Conservation (phyloP, 371 early-diverging fungal species). For the Neoconidiobolus thromboides region DNA sequence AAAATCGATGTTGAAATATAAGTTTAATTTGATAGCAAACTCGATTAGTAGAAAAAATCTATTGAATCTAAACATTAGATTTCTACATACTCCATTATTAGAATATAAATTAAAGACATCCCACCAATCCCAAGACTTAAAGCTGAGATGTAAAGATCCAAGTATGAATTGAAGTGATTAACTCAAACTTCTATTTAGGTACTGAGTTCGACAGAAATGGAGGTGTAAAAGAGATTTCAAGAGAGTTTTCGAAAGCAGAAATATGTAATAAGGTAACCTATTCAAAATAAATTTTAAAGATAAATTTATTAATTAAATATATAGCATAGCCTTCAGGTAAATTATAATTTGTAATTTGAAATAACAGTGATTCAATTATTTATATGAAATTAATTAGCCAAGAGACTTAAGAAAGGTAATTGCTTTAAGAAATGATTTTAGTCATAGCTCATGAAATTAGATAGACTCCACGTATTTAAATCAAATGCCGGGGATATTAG, state of each 20-base stretch:
- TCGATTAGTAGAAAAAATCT: too few relatives aligned
- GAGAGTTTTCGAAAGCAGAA: constrained; percentile 56
- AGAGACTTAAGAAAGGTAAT: constrained; percentile 48
- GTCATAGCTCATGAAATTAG: constrained; percentile 6
- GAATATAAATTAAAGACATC: too few relatives aligned
- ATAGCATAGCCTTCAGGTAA: constrained; percentile 37
- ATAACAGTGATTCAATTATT: not conserved
- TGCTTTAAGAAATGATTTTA: not conserved
- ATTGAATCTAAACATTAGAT: too few relatives aligned
- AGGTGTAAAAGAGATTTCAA: constrained; percentile 42
- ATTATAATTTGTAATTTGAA: not conserved
- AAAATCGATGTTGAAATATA: too few relatives aligned
- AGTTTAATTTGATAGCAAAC: too few relatives aligned
- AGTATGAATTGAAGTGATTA: too few relatives aligned
- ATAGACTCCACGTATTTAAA: constrained; percentile 57
- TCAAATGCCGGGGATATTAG: constrained; percentile 68
- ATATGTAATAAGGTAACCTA: constrained; percentile 31
- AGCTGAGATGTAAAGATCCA: too few relatives aligned
- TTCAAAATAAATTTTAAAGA: not conserved
- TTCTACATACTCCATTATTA: too few relatives aligned
- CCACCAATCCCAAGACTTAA: too few relatives aligned
- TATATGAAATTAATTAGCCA: constrained; percentile 12
- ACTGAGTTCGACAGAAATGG: constrained; percentile 58
- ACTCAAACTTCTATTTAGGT: constrained; percentile 13
- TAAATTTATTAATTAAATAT: not conserved